These are phyloP conservation scores for Cladobotryum mycophilum DNA, from an alignment of 2,329 filamentous ascomycete genomes.

Conservation along the genomic window DNA sequence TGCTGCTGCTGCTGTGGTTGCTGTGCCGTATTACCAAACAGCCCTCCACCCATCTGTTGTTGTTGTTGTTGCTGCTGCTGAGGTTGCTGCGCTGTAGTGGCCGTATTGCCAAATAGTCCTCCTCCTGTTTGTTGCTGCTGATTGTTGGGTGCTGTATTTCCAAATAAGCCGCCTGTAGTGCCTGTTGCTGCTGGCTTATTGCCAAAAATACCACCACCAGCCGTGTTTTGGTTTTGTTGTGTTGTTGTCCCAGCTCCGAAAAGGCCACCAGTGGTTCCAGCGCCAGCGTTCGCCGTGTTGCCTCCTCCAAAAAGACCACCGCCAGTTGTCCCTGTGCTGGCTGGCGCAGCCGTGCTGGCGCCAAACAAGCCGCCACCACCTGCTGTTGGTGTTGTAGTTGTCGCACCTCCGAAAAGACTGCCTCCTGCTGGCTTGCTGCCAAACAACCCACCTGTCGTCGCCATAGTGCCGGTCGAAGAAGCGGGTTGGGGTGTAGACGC, in stretches of 20 bases:
- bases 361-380: conserved; percentile 21
- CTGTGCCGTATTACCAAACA: conserved; percentile 19
- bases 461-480: conserved; percentile 26
- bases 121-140: conserved; percentile 20
- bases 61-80: conserved; percentile 15
- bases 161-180: conserved; percentile 26
- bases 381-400: conserved; percentile 14
- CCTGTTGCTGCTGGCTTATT: conserved; percentile 15
- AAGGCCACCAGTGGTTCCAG: conserved; percentile 1
- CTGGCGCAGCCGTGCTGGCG: not conserved
- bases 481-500: conserved; percentile 21
- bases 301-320: conserved; percentile 27
- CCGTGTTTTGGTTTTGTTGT: not conserved
- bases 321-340: conserved; percentile 14
- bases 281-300: conserved; percentile 10
- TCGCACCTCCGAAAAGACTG: conserved; percentile 26
- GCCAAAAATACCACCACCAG: conserved; percentile 16
- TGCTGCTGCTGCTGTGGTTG: conserved; percentile 15
- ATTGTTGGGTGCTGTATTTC: conserved; percentile 21
- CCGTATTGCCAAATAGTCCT: conserved; percentile 27
- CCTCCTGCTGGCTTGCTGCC: conserved; percentile 23
- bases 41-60: conserved; percentile 12
- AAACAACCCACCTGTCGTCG: conserved; percentile 33
- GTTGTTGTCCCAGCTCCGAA: conserved; percentile 11
- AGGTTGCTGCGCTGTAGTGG: conserved; percentile 8